phyloP scores from a whole-genome alignment of 2,329 filamentous ascomycete species.

The Corynespora cassiicola region DNA sequence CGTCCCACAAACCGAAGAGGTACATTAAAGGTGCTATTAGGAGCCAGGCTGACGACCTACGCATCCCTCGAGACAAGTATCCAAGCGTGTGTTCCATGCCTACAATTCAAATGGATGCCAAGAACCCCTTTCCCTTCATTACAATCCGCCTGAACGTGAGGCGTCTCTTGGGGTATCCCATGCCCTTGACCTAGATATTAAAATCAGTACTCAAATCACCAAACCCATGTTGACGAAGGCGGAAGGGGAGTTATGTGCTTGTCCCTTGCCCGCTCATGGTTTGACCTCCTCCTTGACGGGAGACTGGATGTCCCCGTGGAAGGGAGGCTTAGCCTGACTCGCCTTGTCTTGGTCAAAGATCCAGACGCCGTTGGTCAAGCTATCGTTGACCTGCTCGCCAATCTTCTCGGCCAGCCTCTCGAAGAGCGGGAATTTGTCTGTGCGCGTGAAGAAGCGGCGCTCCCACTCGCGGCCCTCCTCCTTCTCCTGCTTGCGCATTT shows the following conservation, averaged over 20 bases:
- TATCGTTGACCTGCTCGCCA: constrained; percentile 61
- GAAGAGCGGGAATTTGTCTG: constrained; percentile 49
- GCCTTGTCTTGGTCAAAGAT: constrained; percentile 66
- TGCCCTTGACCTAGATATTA: neutral
- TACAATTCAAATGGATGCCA: too few relatives aligned
- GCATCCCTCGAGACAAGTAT: too few relatives aligned
- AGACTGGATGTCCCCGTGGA: constrained; percentile 32
- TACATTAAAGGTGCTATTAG: too few relatives aligned
- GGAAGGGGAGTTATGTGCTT: neutral
- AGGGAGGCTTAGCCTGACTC: constrained; percentile 32
- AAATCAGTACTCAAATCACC: constrained; percentile 6
- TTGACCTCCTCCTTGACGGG: constrained; percentile 31
- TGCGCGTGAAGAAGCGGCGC: constrained; percentile 76
- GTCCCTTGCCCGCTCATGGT: neutral
- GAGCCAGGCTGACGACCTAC: too few relatives aligned
- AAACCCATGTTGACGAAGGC: neutral
- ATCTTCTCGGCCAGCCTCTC: constrained; percentile 55
- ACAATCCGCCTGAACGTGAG: constrained; percentile 3
- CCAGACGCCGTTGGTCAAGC: constrained; percentile 75
- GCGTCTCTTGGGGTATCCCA: constrained; percentile 6
- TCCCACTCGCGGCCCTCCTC: constrained; percentile 80
- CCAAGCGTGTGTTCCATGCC: too few relatives aligned
- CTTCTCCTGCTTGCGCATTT: constrained; percentile 74
- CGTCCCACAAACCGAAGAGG: too few relatives aligned
- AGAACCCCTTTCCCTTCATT: neutral